Conservation (phyloP, 345 rosid species). For the Triadica sebifera region DNA sequence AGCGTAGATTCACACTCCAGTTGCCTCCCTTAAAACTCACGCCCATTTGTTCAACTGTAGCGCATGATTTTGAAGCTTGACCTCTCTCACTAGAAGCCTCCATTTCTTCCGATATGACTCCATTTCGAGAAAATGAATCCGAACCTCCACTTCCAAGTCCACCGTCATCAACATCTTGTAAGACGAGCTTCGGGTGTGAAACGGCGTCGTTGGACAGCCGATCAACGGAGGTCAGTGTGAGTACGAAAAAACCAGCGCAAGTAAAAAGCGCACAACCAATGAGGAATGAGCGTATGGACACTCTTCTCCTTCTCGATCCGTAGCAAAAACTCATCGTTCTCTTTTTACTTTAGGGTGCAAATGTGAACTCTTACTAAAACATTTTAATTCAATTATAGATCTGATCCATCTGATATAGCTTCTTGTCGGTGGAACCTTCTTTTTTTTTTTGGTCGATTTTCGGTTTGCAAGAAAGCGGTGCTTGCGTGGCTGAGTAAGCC, state of each 20-base stretch:
- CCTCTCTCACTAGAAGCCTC: not conserved
- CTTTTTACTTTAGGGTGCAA: too few species aligned
- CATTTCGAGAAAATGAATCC: not conserved
- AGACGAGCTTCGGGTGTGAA: slow-evolving; percentile 1
- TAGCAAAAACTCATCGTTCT: slow-evolving; percentile 6
- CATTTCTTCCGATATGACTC: not conserved
- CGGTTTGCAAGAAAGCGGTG: too few species aligned
- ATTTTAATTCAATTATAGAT: not conserved
- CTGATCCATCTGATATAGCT: not conserved
- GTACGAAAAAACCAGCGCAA: slow-evolving; percentile 47
- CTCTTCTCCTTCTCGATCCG: slow-evolving; percentile 48
- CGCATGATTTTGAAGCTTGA: slow-evolving; percentile 46
- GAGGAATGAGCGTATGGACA: slow-evolving; percentile 40
- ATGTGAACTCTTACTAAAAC: too few species aligned
- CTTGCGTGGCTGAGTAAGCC: too few species aligned
- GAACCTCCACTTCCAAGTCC: not conserved
- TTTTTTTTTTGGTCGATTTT: too few species aligned
- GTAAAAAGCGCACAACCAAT: slow-evolving; percentile 38
- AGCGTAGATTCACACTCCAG: slow-evolving; percentile 61
- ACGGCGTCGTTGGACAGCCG: slow-evolving; percentile 29
- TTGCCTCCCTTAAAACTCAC: slow-evolving; percentile 52
- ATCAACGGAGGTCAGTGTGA: slow-evolving; percentile 58
- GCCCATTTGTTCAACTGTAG: slow-evolving; percentile 97
- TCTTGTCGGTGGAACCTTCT: too few species aligned
- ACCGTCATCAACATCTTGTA: not conserved